These are phyloP conservation scores for Tricholoma saponaceum DNA, from an alignment of 768 basidiomycete species.

Conservation along the genomic window DNA sequence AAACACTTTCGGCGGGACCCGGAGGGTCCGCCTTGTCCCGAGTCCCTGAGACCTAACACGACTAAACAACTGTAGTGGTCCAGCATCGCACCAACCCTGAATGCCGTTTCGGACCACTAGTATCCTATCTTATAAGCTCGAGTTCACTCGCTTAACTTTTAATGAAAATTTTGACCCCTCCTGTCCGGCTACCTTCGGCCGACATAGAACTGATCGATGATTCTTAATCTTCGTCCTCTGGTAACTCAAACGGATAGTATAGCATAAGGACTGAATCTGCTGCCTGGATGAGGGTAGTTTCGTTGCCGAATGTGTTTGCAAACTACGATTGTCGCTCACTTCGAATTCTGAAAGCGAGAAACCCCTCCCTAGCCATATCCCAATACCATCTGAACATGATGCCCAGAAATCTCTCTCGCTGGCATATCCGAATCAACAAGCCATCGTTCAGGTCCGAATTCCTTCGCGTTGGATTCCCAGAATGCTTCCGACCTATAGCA, in stretches of 20 bases:
- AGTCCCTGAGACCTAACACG: neutral
- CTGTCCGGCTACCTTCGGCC: constrained; percentile 35
- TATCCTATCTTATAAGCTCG: too few relatives aligned
- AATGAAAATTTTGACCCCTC: constrained; percentile 30
- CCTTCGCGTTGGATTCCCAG: constrained; percentile 43
- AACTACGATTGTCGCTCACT: neutral
- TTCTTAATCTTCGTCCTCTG: constrained; percentile 35
- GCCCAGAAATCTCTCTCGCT: constrained; percentile 31
- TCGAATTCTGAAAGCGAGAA: constrained; percentile 30
- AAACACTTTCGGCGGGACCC: constrained; percentile 9
- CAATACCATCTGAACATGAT: constrained; percentile 37
- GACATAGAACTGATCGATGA: constrained; percentile 29
- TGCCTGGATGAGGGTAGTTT: too few relatives aligned
- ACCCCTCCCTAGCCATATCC: constrained; percentile 39
- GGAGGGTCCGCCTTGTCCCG: constrained; percentile 4
- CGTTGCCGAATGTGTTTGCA: too few relatives aligned
- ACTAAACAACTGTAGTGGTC: neutral
- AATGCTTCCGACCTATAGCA: constrained; percentile 29
- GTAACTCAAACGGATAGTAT: constrained; percentile 36
- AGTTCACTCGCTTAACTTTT: constrained; percentile 27
- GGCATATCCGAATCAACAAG: constrained; percentile 18
- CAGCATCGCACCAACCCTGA: too few relatives aligned
- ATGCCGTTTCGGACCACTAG: too few relatives aligned
- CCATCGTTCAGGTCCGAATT: constrained; percentile 44
- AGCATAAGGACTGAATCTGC: constrained; percentile 38